A percentile compares a stretch with the other conserved stretches of the same genome.
Evolutionary conservation across 768 basidiomycete species (phyloP).

Genomic region (Lepiota venenata): DNA sequence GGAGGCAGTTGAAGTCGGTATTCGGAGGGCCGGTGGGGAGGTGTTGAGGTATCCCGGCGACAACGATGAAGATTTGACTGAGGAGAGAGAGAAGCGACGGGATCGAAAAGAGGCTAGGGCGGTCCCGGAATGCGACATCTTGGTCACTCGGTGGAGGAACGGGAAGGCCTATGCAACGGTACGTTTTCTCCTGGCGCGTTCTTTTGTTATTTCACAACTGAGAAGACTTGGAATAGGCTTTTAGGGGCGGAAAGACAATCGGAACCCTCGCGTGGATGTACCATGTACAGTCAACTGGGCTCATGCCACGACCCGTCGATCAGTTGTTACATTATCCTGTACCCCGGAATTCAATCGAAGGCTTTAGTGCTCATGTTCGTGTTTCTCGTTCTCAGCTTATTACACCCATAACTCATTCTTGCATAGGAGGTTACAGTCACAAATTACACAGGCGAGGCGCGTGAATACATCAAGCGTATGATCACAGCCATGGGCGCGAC

Average conservation of each 20-base stretch:
- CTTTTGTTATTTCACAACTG: not conserved
- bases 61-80: constrained; percentile 17
- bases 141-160: constrained; percentile 66
- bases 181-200: constrained; percentile 15
- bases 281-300: constrained; percentile 64
- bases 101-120: constrained; percentile 32
- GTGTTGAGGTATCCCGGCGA: constrained; percentile 26
- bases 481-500: constrained; percentile 72
- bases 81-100: constrained; percentile 19
- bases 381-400: not conserved
- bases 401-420: not conserved
- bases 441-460: constrained; percentile 82
- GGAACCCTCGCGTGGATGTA: constrained; percentile 85
- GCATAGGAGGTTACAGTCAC: constrained; percentile 76
- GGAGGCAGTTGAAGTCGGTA: constrained; percentile 52
- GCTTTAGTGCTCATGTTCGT: constrained; percentile 60
- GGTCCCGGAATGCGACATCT: constrained; percentile 60
- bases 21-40: constrained; percentile 52
- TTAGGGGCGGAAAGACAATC: constrained; percentile 52
- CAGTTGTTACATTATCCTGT: constrained; percentile 85
- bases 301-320: constrained; percentile 60
- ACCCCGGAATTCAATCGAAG: constrained; percentile 56
- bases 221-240: constrained; percentile 43
- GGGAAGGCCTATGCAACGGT: constrained; percentile 74
- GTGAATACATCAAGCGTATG: constrained; percentile 86